Base-by-base conservation (phyloP, 306 rosid genomes). In the Calophaca sinica region DNA sequence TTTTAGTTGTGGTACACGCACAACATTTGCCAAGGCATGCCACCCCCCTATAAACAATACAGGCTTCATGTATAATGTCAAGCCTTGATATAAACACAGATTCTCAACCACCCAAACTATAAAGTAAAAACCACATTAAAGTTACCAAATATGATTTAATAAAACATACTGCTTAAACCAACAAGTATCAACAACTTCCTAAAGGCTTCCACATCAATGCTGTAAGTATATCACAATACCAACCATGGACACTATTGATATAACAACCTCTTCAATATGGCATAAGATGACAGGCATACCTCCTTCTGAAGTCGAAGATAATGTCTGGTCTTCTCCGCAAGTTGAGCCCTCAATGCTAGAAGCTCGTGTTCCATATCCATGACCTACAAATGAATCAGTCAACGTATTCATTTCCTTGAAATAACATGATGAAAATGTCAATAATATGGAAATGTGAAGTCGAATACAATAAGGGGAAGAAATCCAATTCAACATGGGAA, bases 351-450 rank as follows among this genome's bases (percentile, higher is more conserved):
- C 88, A 92, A 83, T 70, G 99, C 99, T 53, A 75, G 87, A 86
- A 94, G 99, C 74, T 94, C 97, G 36, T 85, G 97, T 74, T 92
- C 99, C 99, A 94, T 94, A 88, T 92, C 99, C 99, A 94, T 92
- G 69, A 92, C 99, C 99, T 90, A 80, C 51, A 87, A 57, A 66
- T 70, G 41, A 51, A 81, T 79, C 62, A 68, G 29, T 38, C 28
- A 51, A 70, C 26, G 53, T 79, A 58, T 62, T 83, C 58, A 54
- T 59, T 59, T 51, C 41, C 38, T 68, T 15, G 35, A 72, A 77
- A 80, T 61, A 60, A 54, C 59, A 74, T 67, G 42, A 68, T 64
- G 38, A 59, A 68, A 73, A 54, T n/a, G 41, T 58, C 49, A 38
- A 63, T 59, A 48, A 39, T 11, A 58, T 58, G 69, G 54, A 68